Evolutionary conservation across 176 grass and related monocot genomes (phyloP).

Genomic region (Oryza glumipatula): DNA sequence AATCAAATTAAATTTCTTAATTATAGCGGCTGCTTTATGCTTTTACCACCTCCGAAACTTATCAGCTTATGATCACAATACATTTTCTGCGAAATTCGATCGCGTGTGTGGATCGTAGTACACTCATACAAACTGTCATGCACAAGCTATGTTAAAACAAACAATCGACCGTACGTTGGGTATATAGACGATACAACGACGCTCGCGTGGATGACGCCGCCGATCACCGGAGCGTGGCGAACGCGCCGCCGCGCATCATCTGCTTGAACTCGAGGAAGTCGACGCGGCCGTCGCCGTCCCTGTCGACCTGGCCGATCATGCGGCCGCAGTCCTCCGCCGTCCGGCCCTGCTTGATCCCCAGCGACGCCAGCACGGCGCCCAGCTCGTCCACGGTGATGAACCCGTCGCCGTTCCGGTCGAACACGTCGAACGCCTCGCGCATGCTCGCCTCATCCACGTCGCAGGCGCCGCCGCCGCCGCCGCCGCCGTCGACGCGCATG

Average conservation of each 20-base stretch:
- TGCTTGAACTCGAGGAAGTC: slow-evolving; percentile 77
- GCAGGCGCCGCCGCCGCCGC: background rate
- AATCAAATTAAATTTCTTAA: background rate
- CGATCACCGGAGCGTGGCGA: background rate
- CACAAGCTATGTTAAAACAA: background rate
- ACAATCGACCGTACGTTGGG: background rate
- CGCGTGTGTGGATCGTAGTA: background rate
- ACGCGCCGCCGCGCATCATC: slow-evolving; percentile 60
- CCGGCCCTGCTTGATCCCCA: slow-evolving; percentile 43
- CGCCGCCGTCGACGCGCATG: slow-evolving; percentile 2
- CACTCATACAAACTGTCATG: background rate
- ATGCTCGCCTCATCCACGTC: slow-evolving; percentile 56
- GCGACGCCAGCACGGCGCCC: slow-evolving; percentile 53
- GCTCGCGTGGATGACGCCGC: too few species aligned
- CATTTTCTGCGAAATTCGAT: background rate
- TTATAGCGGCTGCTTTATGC: background rate
- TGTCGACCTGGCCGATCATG: slow-evolving; percentile 56
- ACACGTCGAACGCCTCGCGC: slow-evolving; percentile 74
- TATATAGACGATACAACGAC: background rate
- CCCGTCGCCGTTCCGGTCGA: slow-evolving; percentile 76
- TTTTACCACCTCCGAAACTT: background rate
- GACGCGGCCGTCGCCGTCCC: slow-evolving; percentile 52
- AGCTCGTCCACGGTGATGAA: slow-evolving; percentile 75
- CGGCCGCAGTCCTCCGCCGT: slow-evolving; percentile 42
- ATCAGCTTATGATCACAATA: background rate